These are phyloP conservation scores for Nepenthes alata DNA, from an alignment of 179 eudicot species.

Conservation along the genomic window DNA sequence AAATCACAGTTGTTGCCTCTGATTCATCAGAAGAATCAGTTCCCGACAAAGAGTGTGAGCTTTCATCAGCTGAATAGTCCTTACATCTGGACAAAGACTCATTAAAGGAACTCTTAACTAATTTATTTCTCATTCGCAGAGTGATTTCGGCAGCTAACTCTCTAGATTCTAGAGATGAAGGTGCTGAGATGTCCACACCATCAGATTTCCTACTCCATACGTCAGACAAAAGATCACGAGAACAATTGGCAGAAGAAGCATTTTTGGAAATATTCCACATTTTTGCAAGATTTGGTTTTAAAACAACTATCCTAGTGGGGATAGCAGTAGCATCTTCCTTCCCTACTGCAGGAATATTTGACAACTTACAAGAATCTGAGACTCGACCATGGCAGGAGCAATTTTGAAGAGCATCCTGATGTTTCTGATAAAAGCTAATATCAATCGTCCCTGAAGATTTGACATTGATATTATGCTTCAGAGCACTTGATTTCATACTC, in stretches of 20 bases:
- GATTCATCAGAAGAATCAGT: slow-evolving; percentile 62
- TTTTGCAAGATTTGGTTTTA: slow-evolving; percentile 72
- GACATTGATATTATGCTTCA: slow-evolving; percentile 29
- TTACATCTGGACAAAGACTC: slow-evolving; percentile 17
- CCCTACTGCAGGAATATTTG: slow-evolving; percentile 15
- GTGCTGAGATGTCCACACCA: slow-evolving; percentile 21
- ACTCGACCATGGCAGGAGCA: slow-evolving; percentile 16
- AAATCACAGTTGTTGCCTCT: slow-evolving; percentile 25
- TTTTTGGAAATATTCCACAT: slow-evolving; percentile 20
- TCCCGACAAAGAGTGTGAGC: slow-evolving; percentile 51
- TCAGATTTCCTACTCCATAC: slow-evolving; percentile 11
- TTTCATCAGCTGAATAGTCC: slow-evolving; percentile 82
- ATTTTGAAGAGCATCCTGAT: slow-evolving; percentile 20
- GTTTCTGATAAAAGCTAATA: slow-evolving; percentile 25
- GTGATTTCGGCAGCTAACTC: slow-evolving; percentile 55
- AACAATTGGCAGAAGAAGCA: slow-evolving; percentile 26
- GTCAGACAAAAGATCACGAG: slow-evolving; percentile 18
- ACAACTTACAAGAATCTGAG: slow-evolving; percentile 22
- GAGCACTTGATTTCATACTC: slow-evolving; percentile 29
- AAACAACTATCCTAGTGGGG: slow-evolving; percentile 69
- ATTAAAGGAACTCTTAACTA: slow-evolving; percentile 22
- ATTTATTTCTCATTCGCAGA: slow-evolving; percentile 36
- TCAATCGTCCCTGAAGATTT: slow-evolving; percentile 24
- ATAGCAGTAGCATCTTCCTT: slow-evolving; percentile 15
- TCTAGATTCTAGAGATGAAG: slow-evolving; percentile 46